These are phyloP conservation scores for Trichoderma sp. DNA, from an alignment of 2,329 filamentous ascomycete species.

Conservation along the genomic window DNA sequence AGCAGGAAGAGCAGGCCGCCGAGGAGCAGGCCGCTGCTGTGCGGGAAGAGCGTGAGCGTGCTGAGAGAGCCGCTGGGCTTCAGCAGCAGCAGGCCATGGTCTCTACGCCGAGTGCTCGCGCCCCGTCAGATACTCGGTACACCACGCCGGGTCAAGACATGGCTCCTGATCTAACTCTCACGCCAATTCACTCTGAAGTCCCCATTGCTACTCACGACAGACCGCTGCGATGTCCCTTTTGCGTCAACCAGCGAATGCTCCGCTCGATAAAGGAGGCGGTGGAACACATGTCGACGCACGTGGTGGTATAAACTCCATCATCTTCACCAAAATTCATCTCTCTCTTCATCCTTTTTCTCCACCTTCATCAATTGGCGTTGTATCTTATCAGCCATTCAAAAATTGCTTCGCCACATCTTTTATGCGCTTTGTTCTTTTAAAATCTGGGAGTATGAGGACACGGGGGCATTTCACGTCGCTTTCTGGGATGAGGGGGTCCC, in stretches of 20 bases:
- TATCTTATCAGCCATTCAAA: neutral
- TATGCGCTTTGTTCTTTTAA: neutral
- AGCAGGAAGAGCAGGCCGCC: constrained; percentile 60
- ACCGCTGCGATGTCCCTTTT: constrained; percentile 60
- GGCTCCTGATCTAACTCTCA: constrained; percentile 50
- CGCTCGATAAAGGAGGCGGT: constrained; percentile 62
- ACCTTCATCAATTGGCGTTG: neutral
- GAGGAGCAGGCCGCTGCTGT: constrained; percentile 58
- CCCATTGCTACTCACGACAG: constrained; percentile 49
- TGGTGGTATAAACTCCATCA: constrained; percentile 48
- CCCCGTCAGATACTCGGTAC: constrained; percentile 37
- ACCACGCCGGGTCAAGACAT: constrained; percentile 40
- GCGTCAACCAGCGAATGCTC: constrained; percentile 62
- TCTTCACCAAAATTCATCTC: neutral
- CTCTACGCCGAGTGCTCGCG: constrained; percentile 35
- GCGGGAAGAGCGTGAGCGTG: constrained; percentile 53
- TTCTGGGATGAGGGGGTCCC: neutral
- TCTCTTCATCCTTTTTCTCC: neutral
- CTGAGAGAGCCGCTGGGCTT: constrained; percentile 42
- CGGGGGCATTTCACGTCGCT: neutral
- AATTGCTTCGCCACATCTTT: neutral
- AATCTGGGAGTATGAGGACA: neutral
- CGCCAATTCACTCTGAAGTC: constrained; percentile 54
- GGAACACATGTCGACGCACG: constrained; percentile 63
- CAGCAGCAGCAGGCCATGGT: constrained; percentile 35